phyloP scores from a whole-genome alignment of 2,329 filamentous ascomycete genomes.

The Alternaria rosae region DNA sequence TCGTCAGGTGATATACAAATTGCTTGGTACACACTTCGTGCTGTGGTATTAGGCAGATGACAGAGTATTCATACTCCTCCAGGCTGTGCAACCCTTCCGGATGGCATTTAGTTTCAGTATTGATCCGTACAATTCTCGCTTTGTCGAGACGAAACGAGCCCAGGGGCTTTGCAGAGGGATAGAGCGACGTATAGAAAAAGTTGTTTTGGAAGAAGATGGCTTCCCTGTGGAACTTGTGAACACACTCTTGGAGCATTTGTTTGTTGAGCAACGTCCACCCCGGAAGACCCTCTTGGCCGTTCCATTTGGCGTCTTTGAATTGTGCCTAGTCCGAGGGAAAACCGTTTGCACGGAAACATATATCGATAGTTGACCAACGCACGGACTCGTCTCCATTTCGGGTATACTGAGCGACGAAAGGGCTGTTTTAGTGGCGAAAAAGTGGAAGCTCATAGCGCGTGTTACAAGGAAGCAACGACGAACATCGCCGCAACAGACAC shows the following conservation, averaged over 20 bases:
- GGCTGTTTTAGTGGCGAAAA: slow-evolving; percentile 1
- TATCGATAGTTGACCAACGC: neutral
- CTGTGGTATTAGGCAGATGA: neutral
- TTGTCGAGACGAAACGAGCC: neutral
- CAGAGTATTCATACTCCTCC: neutral
- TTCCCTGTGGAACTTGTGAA: neutral
- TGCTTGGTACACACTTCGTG: neutral
- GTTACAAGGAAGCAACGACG: neutral
- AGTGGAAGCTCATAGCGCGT: neutral
- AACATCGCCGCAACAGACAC: neutral
- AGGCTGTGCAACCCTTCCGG: neutral
- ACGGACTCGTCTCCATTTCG: neutral
- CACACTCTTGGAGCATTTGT: neutral
- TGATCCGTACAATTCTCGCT: neutral
- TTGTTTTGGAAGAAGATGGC: neutral
- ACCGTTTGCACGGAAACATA: neutral
- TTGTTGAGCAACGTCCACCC: neutral
- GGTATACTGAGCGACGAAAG: slow-evolving; percentile 7
- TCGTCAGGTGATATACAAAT: neutral
- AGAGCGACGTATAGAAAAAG: neutral
- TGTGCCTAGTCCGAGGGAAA: neutral
- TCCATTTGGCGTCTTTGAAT: neutral
- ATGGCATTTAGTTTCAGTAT: neutral
- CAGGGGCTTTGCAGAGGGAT: neutral
- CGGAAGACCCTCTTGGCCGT: neutral